Conservation (phyloP, 176 grass and related monocot species). For the Canna indica region DNA sequence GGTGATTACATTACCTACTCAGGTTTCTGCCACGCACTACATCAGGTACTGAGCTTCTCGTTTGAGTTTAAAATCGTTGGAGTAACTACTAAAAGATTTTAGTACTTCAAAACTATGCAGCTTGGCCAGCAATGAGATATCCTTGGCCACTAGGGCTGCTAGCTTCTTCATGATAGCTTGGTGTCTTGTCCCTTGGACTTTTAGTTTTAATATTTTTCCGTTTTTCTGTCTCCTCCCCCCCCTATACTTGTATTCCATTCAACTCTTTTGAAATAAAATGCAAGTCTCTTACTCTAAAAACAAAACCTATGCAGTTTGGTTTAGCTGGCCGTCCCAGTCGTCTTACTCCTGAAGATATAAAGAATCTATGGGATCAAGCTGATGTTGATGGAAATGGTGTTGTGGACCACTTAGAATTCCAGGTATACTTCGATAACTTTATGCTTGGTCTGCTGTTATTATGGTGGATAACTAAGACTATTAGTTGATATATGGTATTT, state of each 20-base stretch:
- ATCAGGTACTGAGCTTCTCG: conserved; percentile 43
- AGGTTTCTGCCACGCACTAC: conserved; percentile 63
- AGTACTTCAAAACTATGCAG: conserved; percentile 26
- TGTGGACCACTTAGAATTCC: conserved; percentile 67
- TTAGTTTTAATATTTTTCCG: too few relatives aligned
- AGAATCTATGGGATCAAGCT: conserved; percentile 57
- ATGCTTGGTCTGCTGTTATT: background rate
- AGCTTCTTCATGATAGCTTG: too few relatives aligned
- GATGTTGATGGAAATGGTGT: conserved; percentile 49
- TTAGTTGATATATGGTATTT: too few relatives aligned
- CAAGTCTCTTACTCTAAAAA: too few relatives aligned
- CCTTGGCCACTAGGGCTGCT: too few relatives aligned
- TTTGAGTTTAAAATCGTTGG: background rate
- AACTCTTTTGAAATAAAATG: too few relatives aligned
- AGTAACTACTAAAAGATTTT: background rate
- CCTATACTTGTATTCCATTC: too few relatives aligned
- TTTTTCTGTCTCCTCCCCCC: too few relatives aligned
- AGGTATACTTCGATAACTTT: conserved; percentile 29
- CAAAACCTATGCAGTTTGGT: conserved; percentile 36
- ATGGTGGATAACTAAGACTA: too few relatives aligned
- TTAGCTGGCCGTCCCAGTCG: conserved; percentile 48
- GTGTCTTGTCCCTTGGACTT: too few relatives aligned
- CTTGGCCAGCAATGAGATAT: too few relatives aligned
- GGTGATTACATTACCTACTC: conserved; percentile 69
- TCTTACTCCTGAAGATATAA: conserved; percentile 54